Base-by-base conservation (phyloP, 805 yeast genomes). In the Ogataea pignaliae region DNA sequence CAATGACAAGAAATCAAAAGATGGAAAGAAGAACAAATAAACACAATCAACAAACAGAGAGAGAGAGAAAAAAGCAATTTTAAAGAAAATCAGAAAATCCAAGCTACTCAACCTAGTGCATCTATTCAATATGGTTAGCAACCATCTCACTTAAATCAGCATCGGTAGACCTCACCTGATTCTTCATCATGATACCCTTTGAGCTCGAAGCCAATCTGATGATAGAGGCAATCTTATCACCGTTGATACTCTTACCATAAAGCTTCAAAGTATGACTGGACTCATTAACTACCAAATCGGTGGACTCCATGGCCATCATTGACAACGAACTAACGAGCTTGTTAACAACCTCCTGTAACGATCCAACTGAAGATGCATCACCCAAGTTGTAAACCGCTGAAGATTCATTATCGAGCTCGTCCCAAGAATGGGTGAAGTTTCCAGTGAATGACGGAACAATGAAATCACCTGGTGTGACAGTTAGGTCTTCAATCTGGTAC, bases 401-500 rank as follows among this genome's bases (percentile, higher is more conserved):
- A 39, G 70, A 69, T 63, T 86, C 89, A 47, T 70, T 61, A 10
- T 76, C 70, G 51, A 90, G 72, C 64, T 81, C 88, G 56, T 87
- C 96, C 72, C 84, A 88, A 33, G 78, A 69, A 36, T 76, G 71
- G 7, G 83, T 78, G 62, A 89, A 89, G 66, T 82, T 79, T 36
- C 93, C 88, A 50, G 83, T 78, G 62, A 79, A 88, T 18, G 88
- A 72, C 41, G 96, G 95, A 43, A 71, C 66, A 45, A 88, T 73
- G 66, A 81, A 91, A 63, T 89, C 97, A 32, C 96, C 96, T 10
- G 93, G 81, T 8, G 68, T 67, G 44, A 91, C 62, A 45, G 78
- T 80, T 57, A 89, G 71, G 45, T 83, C 85, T 65, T 88, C 97
- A 52, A 93, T 78, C 62, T 84, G 93, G 66, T 91, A 93, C 66